A percentile compares a stretch with the other conserved stretches of the same genome.
phyloP scores from a whole-genome alignment of 176 grass and related monocot genomes.

The barley (Hordeum vulgare) region MorexV3_pseudomolecules_assembly NC_058521.1:488814560-488815059 shows the following conservation, averaged over 20 bases:
- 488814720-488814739: not conserved
- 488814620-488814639: no score
- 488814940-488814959: not conserved
- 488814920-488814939: slow-evolving; percentile 12
- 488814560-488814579: no score
- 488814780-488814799: slow-evolving; percentile 36
- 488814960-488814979: not conserved
- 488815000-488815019: not conserved
- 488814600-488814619: no score
- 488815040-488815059: not conserved
- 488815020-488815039: not conserved
- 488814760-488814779: slow-evolving; percentile 3
- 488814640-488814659: not conserved
- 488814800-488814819: slow-evolving; percentile 19
- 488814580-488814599: no score
- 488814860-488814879: not conserved
- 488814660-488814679: not conserved
- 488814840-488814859: not conserved
- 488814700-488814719: not conserved
- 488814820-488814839: not conserved
- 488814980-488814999: not conserved
- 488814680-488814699: not conserved
- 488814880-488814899: not conserved
- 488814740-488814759: not conserved
- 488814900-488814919: not conserved